These are phyloP conservation scores for Dovyalis caffra DNA, from an alignment of 345 rosid species.

Conservation along the genomic window DNA sequence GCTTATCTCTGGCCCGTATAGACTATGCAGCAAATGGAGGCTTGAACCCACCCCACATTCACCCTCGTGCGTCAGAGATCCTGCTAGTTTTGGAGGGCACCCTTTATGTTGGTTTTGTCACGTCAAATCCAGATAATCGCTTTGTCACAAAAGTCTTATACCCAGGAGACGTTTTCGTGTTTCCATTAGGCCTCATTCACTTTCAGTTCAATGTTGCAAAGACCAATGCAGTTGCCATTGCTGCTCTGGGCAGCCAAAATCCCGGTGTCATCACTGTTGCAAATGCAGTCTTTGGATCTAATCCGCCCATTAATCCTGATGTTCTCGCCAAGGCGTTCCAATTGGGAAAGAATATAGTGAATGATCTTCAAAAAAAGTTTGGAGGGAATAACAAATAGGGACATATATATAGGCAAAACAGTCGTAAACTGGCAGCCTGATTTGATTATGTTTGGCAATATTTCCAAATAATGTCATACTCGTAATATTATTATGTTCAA, in stretches of 20 bases:
- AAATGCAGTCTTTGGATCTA: not conserved
- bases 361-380: constrained; percentile 1
- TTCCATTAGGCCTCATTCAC: constrained; percentile 12
- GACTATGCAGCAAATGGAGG: not conserved
- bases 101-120: constrained; percentile 5
- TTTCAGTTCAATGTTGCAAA: constrained; percentile 4
- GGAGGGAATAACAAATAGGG: not conserved
- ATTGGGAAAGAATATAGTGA: not conserved
- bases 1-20: not conserved
- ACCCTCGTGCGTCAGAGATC: constrained; percentile 10
- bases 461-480: too few relatives aligned
- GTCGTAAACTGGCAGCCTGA: too few relatives aligned
- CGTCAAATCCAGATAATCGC: constrained; percentile 7
- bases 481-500: too few relatives aligned
- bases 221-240: not conserved
- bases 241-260: constrained; percentile 8
- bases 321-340: constrained; percentile 1
- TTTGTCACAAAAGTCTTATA: constrained; percentile 9
- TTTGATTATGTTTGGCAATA: too few relatives aligned
- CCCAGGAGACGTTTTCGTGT: constrained; percentile 7
- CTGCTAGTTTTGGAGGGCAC: not conserved
- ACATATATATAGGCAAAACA: too few relatives aligned
- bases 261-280: constrained; percentile 6
- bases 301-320: not conserved
- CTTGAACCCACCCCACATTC: not conserved